These are phyloP conservation scores for Sesbania bispinosa DNA, from an alignment of 306 rosid species.

Conservation along the genomic window DNA sequence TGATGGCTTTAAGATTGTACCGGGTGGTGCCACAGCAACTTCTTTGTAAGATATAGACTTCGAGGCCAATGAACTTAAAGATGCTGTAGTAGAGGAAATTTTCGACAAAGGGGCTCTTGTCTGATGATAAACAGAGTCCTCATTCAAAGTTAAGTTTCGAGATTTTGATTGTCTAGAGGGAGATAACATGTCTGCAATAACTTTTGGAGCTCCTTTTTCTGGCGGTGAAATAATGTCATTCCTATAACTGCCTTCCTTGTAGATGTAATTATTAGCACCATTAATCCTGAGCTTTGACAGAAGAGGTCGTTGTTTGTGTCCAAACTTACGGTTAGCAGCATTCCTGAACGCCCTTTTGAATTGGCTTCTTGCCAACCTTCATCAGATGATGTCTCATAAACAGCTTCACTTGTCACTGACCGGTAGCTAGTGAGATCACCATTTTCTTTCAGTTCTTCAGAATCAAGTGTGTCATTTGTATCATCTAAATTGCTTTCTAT, in stretches of 20 bases:
- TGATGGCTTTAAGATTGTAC: conserved; percentile 66
- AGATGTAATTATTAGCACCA: conserved; percentile 36
- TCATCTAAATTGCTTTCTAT: conserved; percentile 30
- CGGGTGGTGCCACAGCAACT: conserved; percentile 95
- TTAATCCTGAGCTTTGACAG: conserved; percentile 51
- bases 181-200: conserved; percentile 26
- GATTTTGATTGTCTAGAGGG: conserved; percentile 48
- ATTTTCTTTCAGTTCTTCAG: conserved; percentile 44
- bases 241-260: conserved; percentile 44
- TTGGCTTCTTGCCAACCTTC: conserved; percentile 98
- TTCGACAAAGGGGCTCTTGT: conserved; percentile 45
- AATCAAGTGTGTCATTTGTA: conserved; percentile 29
- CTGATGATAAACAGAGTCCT: conserved; percentile 36
- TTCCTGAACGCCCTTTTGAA: conserved; percentile 72
- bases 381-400: conserved; percentile 62
- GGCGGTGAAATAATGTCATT: conserved; percentile 43
- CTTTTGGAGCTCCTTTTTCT: conserved; percentile 44
- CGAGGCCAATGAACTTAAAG: conserved; percentile 62
- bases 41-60: conserved; percentile 91
- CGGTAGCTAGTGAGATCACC: conserved; percentile 25
- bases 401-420: conserved; percentile 36
- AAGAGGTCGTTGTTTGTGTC: conserved; percentile 50
- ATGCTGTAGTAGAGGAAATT: conserved; percentile 40
- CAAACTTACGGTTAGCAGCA: conserved; percentile 48
- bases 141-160: conserved; percentile 30